These are phyloP conservation scores for Vanrija pseudolonga DNA, from an alignment of 1,284 basidiomycete species.

Conservation along the genomic window DNA sequence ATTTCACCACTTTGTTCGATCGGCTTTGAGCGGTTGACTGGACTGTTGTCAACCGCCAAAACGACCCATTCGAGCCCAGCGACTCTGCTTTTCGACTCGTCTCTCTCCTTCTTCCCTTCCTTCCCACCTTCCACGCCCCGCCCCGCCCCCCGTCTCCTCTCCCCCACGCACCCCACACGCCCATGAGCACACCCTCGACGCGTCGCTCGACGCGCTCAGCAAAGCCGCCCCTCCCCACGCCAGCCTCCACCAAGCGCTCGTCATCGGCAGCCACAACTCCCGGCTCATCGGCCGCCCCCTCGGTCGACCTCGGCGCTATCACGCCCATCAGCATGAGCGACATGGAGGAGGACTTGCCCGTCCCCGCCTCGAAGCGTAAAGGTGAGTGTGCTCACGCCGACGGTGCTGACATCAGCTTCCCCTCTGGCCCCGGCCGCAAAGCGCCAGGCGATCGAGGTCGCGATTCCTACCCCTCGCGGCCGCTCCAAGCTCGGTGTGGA, in stretches of 20 bases:
- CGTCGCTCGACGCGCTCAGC: background rate
- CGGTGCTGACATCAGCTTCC: background rate
- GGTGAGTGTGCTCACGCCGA: background rate
- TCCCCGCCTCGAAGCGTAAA: background rate
- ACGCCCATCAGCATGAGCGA: constrained; percentile 1
- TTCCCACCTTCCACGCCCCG: background rate
- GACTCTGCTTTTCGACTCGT: background rate
- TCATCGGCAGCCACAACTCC: background rate
- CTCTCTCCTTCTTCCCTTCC: background rate
- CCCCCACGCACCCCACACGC: too few species aligned
- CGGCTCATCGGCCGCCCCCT: background rate
- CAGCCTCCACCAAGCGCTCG: background rate
- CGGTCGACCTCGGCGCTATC: background rate
- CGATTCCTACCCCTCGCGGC: constrained; percentile 12
- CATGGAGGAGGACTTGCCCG: background rate
- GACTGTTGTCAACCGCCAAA: background rate
- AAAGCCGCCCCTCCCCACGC: background rate
- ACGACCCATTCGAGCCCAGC: background rate
- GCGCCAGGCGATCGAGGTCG: constrained; percentile 26
- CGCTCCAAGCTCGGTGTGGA: constrained; percentile 33
- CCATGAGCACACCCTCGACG: background rate
- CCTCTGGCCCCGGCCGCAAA: background rate
- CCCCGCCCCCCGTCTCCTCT: too few species aligned
- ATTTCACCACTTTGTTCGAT: too few species aligned
- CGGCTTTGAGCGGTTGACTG: too few species aligned